Base-by-base conservation (phyloP, 2,329 filamentous ascomycete species). In the Ceratocystis eucalypticola region DNA sequence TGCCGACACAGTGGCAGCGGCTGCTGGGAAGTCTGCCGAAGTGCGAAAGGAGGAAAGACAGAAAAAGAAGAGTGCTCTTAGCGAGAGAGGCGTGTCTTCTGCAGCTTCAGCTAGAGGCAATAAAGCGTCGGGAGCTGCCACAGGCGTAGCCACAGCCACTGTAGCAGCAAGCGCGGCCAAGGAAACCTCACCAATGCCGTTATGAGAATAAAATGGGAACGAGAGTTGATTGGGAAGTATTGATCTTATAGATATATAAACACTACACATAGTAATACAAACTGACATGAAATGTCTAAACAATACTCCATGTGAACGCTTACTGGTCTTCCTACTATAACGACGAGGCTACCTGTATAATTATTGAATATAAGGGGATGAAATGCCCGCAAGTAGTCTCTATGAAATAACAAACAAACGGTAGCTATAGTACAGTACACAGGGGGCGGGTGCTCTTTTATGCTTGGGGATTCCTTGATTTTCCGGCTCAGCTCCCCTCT, bases 1-100 rank as follows among this genome's bases (percentile, higher is more conserved):
- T 45, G 46, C 61, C 8, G 48, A 44, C 20, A 66, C 57, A 45
- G 80, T 80, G 0, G 70, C 80, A 61, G 80, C 77, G n/a, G 80
- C 80, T 0, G 78, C 78, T 8, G 79, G 79, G 1, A 75, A 79
- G 63, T 77, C 77, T 72, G 75, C 72, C n/a, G 74, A 77, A 64
- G 74, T 74, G 44, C 75, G 76, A 61, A 70, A 75, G 69, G 70
- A 71, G 30, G 70, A 70, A 7, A 70, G 72, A 46, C 72, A 74
- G 28, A 73, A 74, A 53, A 74, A 73, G 48, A 74, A 72, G 46
- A 76, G 73, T 67, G 66, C 72, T 3, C 70, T 77, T n/a, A 78
- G 76, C 15, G 73, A 76, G 48, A 71, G 75, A 44, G 72, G 71
- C 22, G 70, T 71, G 20, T 65, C 62, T 44, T 68, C 64, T 8